These are phyloP conservation scores for Dothideomycetes sp. DNA, from an alignment of 2,329 filamentous ascomycete genomes.

Conservation along the genomic window DNA sequence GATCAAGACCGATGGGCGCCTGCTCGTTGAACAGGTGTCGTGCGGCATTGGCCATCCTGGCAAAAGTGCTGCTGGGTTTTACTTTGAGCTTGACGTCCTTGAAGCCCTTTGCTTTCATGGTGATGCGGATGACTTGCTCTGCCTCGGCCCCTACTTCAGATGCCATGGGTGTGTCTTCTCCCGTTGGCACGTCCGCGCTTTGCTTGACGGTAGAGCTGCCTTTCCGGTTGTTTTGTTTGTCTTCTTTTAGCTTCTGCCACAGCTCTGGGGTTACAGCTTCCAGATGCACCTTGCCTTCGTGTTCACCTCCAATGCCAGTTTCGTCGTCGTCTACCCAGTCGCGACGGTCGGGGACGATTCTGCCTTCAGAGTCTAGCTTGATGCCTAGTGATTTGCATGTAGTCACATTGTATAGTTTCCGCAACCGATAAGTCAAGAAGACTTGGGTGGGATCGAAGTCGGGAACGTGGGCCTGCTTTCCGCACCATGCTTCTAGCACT, in stretches of 20 bases:
- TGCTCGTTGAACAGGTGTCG: slow-evolving; percentile 35
- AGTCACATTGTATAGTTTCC: slow-evolving; percentile 63
- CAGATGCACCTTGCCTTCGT: slow-evolving; percentile 53
- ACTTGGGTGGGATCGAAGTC: slow-evolving; percentile 42
- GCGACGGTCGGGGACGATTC: slow-evolving; percentile 25
- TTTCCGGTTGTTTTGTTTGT: slow-evolving; percentile 26
- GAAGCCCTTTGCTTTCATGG: slow-evolving; percentile 40
- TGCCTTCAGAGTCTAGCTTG: slow-evolving; percentile 30
- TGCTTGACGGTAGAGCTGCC: slow-evolving; percentile 1
- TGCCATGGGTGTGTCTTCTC: slow-evolving; percentile 11
- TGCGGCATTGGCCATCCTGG: slow-evolving; percentile 53
- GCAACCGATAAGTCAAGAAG: slow-evolving; percentile 70
- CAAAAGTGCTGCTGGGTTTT: slow-evolving; percentile 45
- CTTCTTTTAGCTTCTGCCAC: slow-evolving; percentile 40
- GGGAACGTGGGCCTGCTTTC: slow-evolving; percentile 34
- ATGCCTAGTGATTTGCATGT: slow-evolving; percentile 61
- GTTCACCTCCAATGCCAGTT: slow-evolving; percentile 10
- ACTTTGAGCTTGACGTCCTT: slow-evolving; percentile 41
- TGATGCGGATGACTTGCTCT: slow-evolving; percentile 30
- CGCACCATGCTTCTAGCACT: slow-evolving; percentile 60
- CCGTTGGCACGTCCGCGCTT: slow-evolving; percentile 6
- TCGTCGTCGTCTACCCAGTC: slow-evolving; percentile 40
- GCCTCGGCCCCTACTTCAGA: slow-evolving; percentile 14
- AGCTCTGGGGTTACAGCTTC: slow-evolving; percentile 64
- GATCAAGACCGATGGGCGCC: slow-evolving; percentile 34